These are phyloP conservation scores for Citrus hindsii DNA, from an alignment of 345 rosid genomes.

Conservation along the genomic window DNA sequence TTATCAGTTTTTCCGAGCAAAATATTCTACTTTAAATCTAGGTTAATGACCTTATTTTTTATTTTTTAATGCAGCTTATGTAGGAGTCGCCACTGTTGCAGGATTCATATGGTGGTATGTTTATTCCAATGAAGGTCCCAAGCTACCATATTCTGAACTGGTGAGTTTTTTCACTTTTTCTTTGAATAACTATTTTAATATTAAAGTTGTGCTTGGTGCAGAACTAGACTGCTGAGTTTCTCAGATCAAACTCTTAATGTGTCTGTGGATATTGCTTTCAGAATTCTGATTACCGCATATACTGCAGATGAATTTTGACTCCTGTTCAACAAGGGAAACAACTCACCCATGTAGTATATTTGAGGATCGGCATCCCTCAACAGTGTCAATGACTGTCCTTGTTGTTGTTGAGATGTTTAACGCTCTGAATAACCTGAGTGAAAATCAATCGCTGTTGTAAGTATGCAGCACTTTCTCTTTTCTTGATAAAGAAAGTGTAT, in stretches of 20 bases:
- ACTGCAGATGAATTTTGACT: conserved; percentile 89
- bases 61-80: conserved; percentile 70
- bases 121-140: conserved; percentile 84
- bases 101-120: conserved; percentile 99
- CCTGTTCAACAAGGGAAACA: conserved; percentile 82
- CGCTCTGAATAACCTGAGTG: conserved; percentile 97
- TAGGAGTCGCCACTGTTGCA: conserved; percentile 97
- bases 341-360: conserved; percentile 89
- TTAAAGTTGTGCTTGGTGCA: neutral
- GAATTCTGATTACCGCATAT: conserved; percentile 2
- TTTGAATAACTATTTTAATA: neutral
- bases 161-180: conserved; percentile 35
- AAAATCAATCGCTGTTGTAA: conserved; percentile 95
- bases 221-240: neutral
- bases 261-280: neutral
- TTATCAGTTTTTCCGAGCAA: neutral
- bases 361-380: conserved; percentile 94
- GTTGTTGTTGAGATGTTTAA: conserved; percentile 99
- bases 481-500: neutral
- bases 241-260: neutral
- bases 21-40: neutral
- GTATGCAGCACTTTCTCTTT: conserved; percentile 18
- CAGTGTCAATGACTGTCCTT: conserved; percentile 97
- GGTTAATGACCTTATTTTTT: neutral
- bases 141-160: conserved; percentile 80